These are phyloP conservation scores for Massarina eburnea DNA, from an alignment of 2,329 filamentous ascomycete genomes.

Conservation along the genomic window DNA sequence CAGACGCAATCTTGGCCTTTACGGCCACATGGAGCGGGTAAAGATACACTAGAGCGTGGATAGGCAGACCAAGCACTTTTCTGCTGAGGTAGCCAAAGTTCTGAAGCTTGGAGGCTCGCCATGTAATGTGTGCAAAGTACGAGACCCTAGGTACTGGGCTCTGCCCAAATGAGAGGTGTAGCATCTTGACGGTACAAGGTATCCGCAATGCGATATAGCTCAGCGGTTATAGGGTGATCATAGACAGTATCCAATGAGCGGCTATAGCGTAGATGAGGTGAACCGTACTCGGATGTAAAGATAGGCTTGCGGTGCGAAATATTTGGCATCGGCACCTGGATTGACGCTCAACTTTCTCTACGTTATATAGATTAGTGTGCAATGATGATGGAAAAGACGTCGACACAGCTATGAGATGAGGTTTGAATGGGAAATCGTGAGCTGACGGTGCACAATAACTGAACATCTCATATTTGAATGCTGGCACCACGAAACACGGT, in stretches of 20 bases:
- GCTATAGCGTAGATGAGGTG: constrained; percentile 4
- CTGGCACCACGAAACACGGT: neutral
- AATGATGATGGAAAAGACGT: neutral
- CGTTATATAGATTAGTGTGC: neutral
- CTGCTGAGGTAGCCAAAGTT: constrained; percentile 4
- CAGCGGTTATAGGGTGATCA: constrained; percentile 7
- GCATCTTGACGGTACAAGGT: constrained; percentile 7
- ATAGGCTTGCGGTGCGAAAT: neutral
- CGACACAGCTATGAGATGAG: neutral
- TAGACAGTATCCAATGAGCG: constrained; percentile 2
- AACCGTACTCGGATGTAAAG: neutral
- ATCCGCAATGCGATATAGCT: constrained; percentile 6
- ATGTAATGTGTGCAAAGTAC: constrained; percentile 9
- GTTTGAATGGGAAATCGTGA: neutral
- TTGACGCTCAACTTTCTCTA: neutral
- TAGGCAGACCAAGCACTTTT: constrained; percentile 6
- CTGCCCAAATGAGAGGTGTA: constrained; percentile 7
- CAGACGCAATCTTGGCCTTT: constrained; percentile 1
- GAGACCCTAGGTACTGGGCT: constrained; percentile 18
- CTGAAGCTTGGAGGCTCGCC: constrained; percentile 8
- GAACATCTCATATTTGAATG: neutral
- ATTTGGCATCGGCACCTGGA: neutral
- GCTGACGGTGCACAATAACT: neutral
- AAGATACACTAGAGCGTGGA: constrained; percentile 15
- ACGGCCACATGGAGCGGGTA: constrained; percentile 18